These are phyloP conservation scores for Colletotrichum brevisporum DNA, from an alignment of 2,329 filamentous ascomycete species.

Conservation along the genomic window DNA sequence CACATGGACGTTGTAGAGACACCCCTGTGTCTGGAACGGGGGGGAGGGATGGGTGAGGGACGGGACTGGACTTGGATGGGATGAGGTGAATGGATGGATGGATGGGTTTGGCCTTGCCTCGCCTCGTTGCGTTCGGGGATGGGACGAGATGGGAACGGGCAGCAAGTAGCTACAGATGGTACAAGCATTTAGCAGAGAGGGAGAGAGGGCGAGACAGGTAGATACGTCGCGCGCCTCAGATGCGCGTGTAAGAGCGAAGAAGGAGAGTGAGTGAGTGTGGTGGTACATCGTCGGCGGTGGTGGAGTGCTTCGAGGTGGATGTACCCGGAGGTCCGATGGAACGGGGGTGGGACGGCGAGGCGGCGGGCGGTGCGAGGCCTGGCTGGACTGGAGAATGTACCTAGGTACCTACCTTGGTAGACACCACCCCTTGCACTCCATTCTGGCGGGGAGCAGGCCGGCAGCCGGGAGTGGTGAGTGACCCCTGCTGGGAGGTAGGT, in stretches of 20 bases:
- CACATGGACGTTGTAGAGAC: conserved; percentile 1
- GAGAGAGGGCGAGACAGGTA: neutral
- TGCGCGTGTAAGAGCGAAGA: neutral
- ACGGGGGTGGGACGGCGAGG: too few relatives aligned
- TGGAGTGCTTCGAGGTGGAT: conserved; percentile 16
- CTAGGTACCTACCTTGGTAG: too few relatives aligned
- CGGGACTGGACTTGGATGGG: conserved; percentile 10
- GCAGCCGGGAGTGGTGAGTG: conserved; percentile 28
- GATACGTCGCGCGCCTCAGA: neutral
- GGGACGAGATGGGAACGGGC: conserved; percentile 38
- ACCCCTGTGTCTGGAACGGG: conserved; percentile 30
- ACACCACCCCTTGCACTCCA: too few relatives aligned
- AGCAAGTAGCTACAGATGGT: neutral
- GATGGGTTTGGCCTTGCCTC: conserved; percentile 9
- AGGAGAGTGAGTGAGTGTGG: neutral
- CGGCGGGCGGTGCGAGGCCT: neutral
- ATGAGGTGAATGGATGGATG: conserved; percentile 12
- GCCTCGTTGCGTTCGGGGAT: conserved; percentile 21
- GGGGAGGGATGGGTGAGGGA: conserved; percentile 1
- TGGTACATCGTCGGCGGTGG: conserved; percentile 14
- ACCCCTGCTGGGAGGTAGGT: conserved; percentile 4
- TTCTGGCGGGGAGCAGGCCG: conserved; percentile 25
- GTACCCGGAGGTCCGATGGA: conserved; percentile 39
- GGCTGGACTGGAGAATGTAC: neutral
- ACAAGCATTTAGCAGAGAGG: neutral